Base-by-base conservation (phyloP, 164 flowering plant genomes). In the Cinnamomum chago region DNA sequence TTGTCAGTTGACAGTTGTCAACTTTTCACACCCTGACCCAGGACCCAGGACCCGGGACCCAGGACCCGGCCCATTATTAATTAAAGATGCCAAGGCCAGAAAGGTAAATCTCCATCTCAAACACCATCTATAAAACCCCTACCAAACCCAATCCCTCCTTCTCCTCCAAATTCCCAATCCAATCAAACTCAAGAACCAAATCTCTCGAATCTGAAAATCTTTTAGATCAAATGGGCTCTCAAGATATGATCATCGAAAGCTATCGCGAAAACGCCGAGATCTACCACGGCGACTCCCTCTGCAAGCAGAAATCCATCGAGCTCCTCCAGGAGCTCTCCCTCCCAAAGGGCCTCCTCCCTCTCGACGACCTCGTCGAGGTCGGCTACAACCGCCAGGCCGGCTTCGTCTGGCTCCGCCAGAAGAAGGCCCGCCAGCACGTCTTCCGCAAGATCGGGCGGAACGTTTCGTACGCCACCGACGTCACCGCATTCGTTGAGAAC, bases 401-500 rank as follows among this genome's bases (percentile, higher is more conserved):
- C 0, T 88, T 86, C 55, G 91, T 94, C 3, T 92, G 98, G 98
- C 79, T 92, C 18, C 90, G 81, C 76, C 96, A 90, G 73, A 88
- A 90, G 84, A 85, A 90, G 81, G 82, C 82, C 73, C 72, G 22
- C 1, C 84, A 79, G 35, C 92, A 92, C 86, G 83, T 81, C 82
- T 90, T 90, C 67, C 83, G 82, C 58, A 85, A 87, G 83, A 84
- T 91, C 23, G 91, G 86, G 1, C 84, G 65, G 86, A 79, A 75
- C 14, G 93, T 82, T 0, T 33, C 76, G 33, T 92, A 90, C 69
- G 92, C 75, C 5, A 15, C 88, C 0, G 94, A 90, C 47, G 82
- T 94, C 81, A 87, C 98, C 0, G 95, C 92, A 3, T 83, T 77
- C 30, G 84, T 81, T 7, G 92, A 89, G 84, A 74, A 72, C 3